A percentile compares a stretch with the other conserved stretches of the same genome.
Conservation (phyloP, 345 rosid species). For the Conringia planisiliqua region DNA sequence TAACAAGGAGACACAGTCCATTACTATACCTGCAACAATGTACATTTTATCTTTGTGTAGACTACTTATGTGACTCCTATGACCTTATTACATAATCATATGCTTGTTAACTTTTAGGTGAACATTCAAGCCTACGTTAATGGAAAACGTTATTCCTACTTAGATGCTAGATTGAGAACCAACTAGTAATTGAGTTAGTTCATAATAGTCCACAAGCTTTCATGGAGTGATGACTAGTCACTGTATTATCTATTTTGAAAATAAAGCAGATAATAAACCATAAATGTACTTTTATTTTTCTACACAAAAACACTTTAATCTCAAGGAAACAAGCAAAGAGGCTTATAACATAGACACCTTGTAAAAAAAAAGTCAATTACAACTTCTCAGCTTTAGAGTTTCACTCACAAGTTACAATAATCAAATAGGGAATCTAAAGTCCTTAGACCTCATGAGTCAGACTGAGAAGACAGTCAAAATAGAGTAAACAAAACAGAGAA, state of each 20-base stretch:
- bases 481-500: slow-evolving; percentile 14
- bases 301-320: not conserved
- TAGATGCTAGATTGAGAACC: not conserved
- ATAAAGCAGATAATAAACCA: not conserved
- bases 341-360: not conserved
- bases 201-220: not conserved
- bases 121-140: not conserved
- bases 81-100: not conserved
- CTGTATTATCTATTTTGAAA: not conserved
- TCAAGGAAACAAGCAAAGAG: not conserved
- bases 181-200: not conserved
- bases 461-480: slow-evolving; percentile 11
- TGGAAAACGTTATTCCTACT: not conserved
- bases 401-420: slow-evolving; percentile 13
- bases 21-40: not conserved
- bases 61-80: not conserved
- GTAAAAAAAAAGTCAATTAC: not conserved
- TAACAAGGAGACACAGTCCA: not conserved
- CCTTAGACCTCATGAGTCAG: slow-evolving; percentile 4
- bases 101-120: not conserved
- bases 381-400: not conserved
- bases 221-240: slow-evolving; percentile 5
- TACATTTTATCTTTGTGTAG: slow-evolving; percentile 6
- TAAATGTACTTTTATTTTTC: not conserved
- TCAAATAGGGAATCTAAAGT: slow-evolving; percentile 16